Base-by-base conservation (phyloP, 192 early-diverging fungal genomes). In the Umbelopsis sp. region DNA sequence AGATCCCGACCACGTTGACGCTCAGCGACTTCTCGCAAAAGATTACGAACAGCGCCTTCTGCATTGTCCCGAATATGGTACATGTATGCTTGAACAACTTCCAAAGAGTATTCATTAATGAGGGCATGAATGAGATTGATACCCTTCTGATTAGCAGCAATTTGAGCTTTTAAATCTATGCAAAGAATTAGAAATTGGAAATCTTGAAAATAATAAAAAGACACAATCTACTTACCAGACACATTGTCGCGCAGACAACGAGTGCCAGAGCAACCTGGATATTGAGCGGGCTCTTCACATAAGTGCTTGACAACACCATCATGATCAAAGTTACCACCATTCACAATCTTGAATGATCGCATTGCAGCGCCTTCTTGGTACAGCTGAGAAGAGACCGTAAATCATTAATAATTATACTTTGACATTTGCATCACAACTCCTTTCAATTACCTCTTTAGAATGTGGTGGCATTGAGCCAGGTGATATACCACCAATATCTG, bases 61-160 rank as follows among this genome's bases (percentile, higher is more conserved):
- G 97, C 97, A 64, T 96, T 97, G 66, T 83, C 84, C 35, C 93
- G 93, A 49, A 99, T 98, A 73, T 91, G 90, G 49, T 80, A 73
- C 97, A 99, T 99, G 68, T 99, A 99, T 15, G 95, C 93, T 71
- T 97, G 95, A 2, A 99, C 95, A 0, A 92, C 90, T 22, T 89
- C 82, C 47, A 96, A 76, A 0, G 93, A 87, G 68, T 94, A 97
- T 79, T 98, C 95, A 7, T 74, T 69, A 71, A 97, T 95, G 68
- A 99, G 78, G 3, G 82, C 79, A 72, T 87, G 86, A 20, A 97
- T 87, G 22, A 99, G 87, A 1, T 74, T 72, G 51, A 99, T 97
- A 9, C 97, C 97, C 50, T 92, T 87, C 66, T 97, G 91, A 79
- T 99, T 99, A 37, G 97, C 97, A 12, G 97, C 97, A 52, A 97